Evolutionary conservation across 2,329 filamentous ascomycete species (phyloP).

Genomic region (Annulohypoxylon truncatum): DNA sequence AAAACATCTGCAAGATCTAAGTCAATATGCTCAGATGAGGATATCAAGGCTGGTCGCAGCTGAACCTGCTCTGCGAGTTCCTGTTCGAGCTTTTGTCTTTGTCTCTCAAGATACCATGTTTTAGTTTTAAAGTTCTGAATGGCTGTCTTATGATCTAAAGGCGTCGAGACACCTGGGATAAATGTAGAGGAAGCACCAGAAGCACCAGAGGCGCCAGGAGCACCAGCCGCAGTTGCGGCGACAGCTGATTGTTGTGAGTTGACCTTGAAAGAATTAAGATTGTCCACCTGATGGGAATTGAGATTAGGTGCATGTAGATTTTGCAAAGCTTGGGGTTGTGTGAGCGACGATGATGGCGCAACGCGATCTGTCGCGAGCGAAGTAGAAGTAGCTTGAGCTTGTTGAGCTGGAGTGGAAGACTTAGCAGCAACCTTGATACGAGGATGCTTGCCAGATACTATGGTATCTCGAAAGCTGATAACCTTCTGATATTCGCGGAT

Average conservation of each 20-base stretch:
- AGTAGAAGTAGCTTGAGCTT: conserved; percentile 15
- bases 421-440: conserved; percentile 62
- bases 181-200: conserved; percentile 45
- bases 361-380: conserved; percentile 43
- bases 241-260: conserved; percentile 53
- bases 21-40: conserved; percentile 67
- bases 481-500: conserved; percentile 82
- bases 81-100: conserved; percentile 84
- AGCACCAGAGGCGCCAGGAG: conserved; percentile 42
- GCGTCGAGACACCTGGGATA: conserved; percentile 53
- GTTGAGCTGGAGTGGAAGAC: conserved; percentile 41
- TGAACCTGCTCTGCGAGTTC: conserved; percentile 81
- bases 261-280: conserved; percentile 52
- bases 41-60: conserved; percentile 61
- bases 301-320: conserved; percentile 36
- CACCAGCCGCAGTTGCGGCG: conserved; percentile 37
- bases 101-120: conserved; percentile 78
- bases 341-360: conserved; percentile 33
- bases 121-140: conserved; percentile 87
- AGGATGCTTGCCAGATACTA: conserved; percentile 81
- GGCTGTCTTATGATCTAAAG: conserved; percentile 64
- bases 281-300: conserved; percentile 48
- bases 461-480: conserved; percentile 80
- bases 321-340: conserved; percentile 33
- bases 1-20: conserved; percentile 80